Conservation (phyloP, 1,284 basidiomycete species). For the Cutaneotrichosporon sp. region DNA sequence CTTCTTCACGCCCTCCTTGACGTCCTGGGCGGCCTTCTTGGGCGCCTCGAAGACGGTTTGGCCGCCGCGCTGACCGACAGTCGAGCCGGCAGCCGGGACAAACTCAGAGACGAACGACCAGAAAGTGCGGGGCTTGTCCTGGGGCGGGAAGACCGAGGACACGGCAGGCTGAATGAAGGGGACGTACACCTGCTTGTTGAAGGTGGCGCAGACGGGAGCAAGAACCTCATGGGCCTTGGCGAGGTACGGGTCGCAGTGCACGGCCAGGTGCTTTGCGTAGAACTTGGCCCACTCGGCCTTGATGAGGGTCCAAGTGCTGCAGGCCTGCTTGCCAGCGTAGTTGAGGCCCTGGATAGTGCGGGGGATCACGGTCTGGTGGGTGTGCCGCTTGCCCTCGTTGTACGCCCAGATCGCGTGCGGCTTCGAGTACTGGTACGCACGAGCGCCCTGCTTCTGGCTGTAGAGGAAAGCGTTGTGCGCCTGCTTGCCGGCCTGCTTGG, state of each 20-base stretch:
- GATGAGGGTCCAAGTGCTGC: constrained; percentile 20
- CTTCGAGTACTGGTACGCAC: constrained; percentile 36
- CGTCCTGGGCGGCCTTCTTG: constrained; percentile 9
- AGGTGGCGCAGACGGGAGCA: constrained; percentile 21
- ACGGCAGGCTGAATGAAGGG: constrained; percentile 43
- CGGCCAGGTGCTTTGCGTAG: constrained; percentile 38
- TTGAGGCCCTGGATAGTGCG: constrained; percentile 18
- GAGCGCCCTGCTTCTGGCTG: constrained; percentile 26
- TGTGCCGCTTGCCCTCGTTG: constrained; percentile 27
- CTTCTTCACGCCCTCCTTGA: constrained; percentile 12
- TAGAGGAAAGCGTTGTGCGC: constrained; percentile 32
- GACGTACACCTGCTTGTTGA: constrained; percentile 29
- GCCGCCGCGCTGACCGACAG: constrained; percentile 21
- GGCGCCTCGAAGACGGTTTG: background rate
- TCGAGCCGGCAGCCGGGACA: constrained; percentile 24
- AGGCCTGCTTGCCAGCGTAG: constrained; percentile 14
- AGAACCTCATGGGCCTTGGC: constrained; percentile 21
- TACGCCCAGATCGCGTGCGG: constrained; percentile 38
- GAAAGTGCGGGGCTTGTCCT: constrained; percentile 36
- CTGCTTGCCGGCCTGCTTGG: constrained; percentile 33
- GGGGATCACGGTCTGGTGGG: constrained; percentile 25
- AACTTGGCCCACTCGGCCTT: constrained; percentile 28
- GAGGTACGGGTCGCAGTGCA: constrained; percentile 38
- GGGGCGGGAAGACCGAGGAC: constrained; percentile 33
- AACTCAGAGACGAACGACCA: constrained; percentile 44